Evolutionary conservation across 2,329 filamentous ascomycete species (phyloP).

Genomic region (Venturia carpophila): DNA sequence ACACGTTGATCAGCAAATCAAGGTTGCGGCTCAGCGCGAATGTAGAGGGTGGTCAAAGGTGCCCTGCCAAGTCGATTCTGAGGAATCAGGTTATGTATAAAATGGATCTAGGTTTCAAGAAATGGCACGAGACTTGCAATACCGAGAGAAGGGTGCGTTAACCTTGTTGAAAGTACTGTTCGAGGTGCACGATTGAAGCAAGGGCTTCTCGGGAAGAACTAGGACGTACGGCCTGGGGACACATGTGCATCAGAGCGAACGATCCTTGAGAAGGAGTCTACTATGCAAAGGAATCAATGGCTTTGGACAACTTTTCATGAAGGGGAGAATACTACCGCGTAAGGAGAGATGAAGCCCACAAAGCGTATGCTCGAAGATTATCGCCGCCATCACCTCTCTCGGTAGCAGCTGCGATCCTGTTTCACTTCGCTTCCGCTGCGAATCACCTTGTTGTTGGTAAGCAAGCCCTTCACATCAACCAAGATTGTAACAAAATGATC

Average conservation of each 20-base stretch:
- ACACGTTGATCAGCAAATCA: conserved; percentile 5
- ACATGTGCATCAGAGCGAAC: not conserved
- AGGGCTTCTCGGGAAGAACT: not conserved
- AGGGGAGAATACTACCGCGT: too few relatives aligned
- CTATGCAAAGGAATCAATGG: too few relatives aligned
- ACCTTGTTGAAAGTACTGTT: not conserved
- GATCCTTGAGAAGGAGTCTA: not conserved
- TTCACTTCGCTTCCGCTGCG: too few relatives aligned
- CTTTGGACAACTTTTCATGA: too few relatives aligned
- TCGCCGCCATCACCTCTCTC: too few relatives aligned
- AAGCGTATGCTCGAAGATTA: too few relatives aligned
- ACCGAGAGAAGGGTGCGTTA: not conserved
- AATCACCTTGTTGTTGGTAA: too few relatives aligned
- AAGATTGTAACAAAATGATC: too few relatives aligned
- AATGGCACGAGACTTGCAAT: not conserved
- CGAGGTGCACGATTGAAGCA: not conserved
- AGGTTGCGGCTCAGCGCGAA: not conserved
- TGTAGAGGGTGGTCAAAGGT: not conserved
- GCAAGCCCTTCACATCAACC: too few relatives aligned
- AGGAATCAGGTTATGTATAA: not conserved
- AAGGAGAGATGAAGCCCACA: too few relatives aligned
- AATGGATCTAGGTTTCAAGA: not conserved
- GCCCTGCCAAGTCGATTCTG: not conserved
- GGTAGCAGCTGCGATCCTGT: too few relatives aligned
- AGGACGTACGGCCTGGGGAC: not conserved